A percentile compares a stretch with the other conserved stretches of the same genome.
phyloP scores from a whole-genome alignment of 148 eudicot species.

The Rhododendron henanense region DNA sequence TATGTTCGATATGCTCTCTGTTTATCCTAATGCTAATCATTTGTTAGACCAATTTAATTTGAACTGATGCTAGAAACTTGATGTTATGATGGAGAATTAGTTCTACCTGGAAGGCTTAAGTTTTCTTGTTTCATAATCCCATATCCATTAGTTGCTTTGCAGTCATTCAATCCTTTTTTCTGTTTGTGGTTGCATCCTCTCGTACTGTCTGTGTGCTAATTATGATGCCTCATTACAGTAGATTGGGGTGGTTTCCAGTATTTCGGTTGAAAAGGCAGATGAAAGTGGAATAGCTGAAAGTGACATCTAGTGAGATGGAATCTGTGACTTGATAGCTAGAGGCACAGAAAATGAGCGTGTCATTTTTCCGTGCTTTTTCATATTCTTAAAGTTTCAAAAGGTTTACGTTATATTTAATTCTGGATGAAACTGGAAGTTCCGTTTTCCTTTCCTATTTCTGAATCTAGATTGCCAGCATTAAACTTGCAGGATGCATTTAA shows the following conservation, averaged over 20 bases:
- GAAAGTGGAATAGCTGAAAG: neutral
- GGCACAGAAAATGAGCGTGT: neutral
- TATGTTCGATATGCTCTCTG: neutral
- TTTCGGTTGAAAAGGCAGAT: neutral
- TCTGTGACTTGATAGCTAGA: neutral
- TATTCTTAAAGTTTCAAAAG: neutral
- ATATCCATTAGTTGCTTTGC: neutral
- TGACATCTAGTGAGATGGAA: slow-evolving; percentile 4
- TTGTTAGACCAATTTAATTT: slow-evolving; percentile 3
- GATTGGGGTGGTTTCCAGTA: neutral
- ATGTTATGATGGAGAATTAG: neutral
- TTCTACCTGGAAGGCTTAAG: neutral
- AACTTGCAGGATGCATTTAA: neutral
- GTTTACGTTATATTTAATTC: neutral
- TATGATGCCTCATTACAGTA: neutral
- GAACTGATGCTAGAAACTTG: neutral
- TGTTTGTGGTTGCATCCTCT: neutral
- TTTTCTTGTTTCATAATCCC: neutral
- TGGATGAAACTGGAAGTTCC: neutral
- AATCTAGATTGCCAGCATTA: neutral
- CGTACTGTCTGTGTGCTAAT: slow-evolving; percentile 3
- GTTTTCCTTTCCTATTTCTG: neutral
- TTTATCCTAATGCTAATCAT: neutral
- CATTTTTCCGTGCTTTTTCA: neutral
- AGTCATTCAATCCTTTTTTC: neutral